phyloP scores from a whole-genome alignment of 208 protist genomes.

The Leishmania gerbilli region DNA sequence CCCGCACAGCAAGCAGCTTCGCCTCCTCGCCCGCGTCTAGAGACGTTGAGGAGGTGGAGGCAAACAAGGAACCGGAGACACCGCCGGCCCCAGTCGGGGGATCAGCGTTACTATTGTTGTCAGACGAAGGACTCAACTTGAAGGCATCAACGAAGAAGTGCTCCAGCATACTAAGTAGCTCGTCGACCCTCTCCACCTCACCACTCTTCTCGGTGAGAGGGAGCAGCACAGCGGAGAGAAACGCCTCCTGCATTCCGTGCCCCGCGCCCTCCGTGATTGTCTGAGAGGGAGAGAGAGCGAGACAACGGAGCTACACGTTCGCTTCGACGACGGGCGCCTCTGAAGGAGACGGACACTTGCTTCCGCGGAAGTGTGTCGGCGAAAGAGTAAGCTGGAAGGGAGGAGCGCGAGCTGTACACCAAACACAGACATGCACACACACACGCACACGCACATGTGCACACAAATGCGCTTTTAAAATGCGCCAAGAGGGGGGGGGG shows the following conservation, averaged over 20 bases:
- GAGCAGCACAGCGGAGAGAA: conserved; percentile 22
- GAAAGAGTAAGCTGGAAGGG: neutral
- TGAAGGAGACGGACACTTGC: neutral
- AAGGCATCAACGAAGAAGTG: conserved; percentile 71
- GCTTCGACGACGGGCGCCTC: neutral
- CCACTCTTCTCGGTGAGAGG: conserved; percentile 42
- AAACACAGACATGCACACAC: neutral
- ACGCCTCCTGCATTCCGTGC: conserved; percentile 5
- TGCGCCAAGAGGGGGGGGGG: neutral
- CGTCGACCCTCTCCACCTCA: conserved; percentile 41
- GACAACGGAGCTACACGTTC: neutral
- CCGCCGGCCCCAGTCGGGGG: too few relatives aligned
- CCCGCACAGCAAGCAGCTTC: conserved; percentile 54
- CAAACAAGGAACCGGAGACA: neutral
- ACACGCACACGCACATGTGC: neutral
- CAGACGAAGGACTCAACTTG: conserved; percentile 16
- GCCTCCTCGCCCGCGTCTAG: conserved; percentile 75
- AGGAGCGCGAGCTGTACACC: neutral
- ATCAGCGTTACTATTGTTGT: conserved; percentile 5
- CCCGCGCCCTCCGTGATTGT: neutral
- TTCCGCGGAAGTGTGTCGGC: neutral
- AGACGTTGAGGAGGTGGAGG: conserved; percentile 17
- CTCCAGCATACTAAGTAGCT: conserved; percentile 64
- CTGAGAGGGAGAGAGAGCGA: neutral
- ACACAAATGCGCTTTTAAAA: neutral